These are phyloP conservation scores for Lathyrus sativus DNA, from an alignment of 306 rosid species.

Conservation along the genomic window DNA sequence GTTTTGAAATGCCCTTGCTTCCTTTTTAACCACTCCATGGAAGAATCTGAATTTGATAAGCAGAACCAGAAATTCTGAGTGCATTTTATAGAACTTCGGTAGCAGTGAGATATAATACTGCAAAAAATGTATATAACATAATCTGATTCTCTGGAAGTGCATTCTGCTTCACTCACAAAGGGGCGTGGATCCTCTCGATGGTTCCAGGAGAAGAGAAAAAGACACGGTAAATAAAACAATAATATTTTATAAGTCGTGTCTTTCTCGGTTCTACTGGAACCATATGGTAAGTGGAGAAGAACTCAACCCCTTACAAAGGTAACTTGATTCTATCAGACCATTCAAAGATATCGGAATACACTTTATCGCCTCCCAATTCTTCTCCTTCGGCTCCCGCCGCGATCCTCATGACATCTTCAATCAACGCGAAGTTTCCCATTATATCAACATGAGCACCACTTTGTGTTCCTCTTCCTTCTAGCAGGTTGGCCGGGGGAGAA, in stretches of 20 bases:
- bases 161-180: slow-evolving; percentile 17
- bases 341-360: slow-evolving; percentile 65
- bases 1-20: slow-evolving; percentile 1
- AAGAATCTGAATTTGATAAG: slow-evolving; percentile 11
- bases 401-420: slow-evolving; percentile 73
- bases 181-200: background rate
- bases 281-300: background rate
- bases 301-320: slow-evolving; percentile 38
- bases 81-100: slow-evolving; percentile 9
- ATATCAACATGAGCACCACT: slow-evolving; percentile 92
- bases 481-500: slow-evolving; percentile 73
- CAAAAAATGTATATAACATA: slow-evolving; percentile 29
- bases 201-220: background rate
- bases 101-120: slow-evolving; percentile 16
- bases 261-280: background rate
- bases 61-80: slow-evolving; percentile 11
- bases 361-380: slow-evolving; percentile 78
- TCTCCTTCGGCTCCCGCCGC: slow-evolving; percentile 80
- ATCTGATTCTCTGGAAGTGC: slow-evolving; percentile 1
- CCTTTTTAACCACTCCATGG: slow-evolving; percentile 17
- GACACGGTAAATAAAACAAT: background rate
- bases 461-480: slow-evolving; percentile 83
- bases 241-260: background rate
- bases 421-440: slow-evolving; percentile 86
- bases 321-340: slow-evolving; percentile 80